These are phyloP conservation scores for Rhodotorula taiwanensis DNA, from an alignment of 768 basidiomycete genomes.

Conservation along the genomic window DNA sequence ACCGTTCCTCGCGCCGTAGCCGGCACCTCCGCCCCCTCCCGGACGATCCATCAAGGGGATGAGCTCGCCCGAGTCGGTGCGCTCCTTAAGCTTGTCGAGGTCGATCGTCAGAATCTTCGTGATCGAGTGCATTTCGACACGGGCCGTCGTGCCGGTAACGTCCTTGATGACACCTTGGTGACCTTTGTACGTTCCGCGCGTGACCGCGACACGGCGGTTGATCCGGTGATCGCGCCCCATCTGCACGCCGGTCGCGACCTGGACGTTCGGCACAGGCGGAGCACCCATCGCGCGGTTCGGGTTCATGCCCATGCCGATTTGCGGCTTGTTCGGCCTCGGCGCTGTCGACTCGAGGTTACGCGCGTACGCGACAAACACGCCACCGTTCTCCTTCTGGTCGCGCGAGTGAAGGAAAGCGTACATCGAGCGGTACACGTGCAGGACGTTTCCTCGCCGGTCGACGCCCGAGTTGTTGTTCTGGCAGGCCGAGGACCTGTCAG, in stretches of 20 bases:
- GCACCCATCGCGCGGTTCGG: constrained; percentile 59
- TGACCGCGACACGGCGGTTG: constrained; percentile 67
- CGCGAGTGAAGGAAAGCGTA: constrained; percentile 92
- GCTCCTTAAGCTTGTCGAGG: constrained; percentile 33
- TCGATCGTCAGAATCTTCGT: constrained; percentile 77
- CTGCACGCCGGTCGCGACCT: constrained; percentile 8
- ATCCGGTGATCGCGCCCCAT: constrained; percentile 32
- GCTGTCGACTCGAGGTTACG: constrained; percentile 75
- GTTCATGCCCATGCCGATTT: constrained; percentile 76
- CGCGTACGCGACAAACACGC: constrained; percentile 86
- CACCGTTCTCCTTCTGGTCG: constrained; percentile 80
- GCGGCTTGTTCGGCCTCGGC: constrained; percentile 81
- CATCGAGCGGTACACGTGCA: constrained; percentile 90
- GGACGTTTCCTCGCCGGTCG: constrained; percentile 79
- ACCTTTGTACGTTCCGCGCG: constrained; percentile 84
- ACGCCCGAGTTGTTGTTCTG: constrained; percentile 16
- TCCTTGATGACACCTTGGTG: constrained; percentile 90
- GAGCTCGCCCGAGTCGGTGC: constrained; percentile 24
- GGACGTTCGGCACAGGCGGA: constrained; percentile 55
- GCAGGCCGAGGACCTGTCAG: not conserved
- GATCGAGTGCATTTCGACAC: constrained; percentile 82
- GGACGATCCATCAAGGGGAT: constrained; percentile 23
- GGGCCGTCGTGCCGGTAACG: constrained; percentile 73
- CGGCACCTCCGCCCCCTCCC: constrained; percentile 5
- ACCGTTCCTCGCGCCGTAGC: not conserved